A percentile compares a stretch with the other conserved stretches of the same genome.
Evolutionary conservation across 176 grass and related monocot genomes (phyloP).

Genomic region (Oryza glaberrima): DNA sequence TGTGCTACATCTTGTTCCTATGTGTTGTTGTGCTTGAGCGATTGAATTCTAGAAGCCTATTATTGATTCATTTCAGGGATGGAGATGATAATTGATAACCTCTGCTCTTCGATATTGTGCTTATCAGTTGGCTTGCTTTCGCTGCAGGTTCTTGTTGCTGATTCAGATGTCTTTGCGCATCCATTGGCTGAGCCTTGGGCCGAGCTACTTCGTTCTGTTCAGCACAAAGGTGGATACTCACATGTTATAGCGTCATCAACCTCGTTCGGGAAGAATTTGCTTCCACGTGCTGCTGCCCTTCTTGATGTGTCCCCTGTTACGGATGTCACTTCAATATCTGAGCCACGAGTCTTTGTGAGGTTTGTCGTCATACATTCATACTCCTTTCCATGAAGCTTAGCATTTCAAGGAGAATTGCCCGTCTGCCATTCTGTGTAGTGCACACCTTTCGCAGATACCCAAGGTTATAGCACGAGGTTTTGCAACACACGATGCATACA

Average conservation of each 20-base stretch:
- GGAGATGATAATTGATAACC: not conserved
- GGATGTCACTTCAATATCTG: conserved; percentile 74
- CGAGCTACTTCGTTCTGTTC: conserved; percentile 66
- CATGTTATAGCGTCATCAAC: conserved; percentile 82
- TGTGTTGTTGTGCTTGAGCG: not conserved
- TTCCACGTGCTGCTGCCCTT: conserved; percentile 82
- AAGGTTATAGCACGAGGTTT: too few species aligned
- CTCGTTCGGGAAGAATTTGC: conserved; percentile 95
- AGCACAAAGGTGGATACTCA: conserved; percentile 72
- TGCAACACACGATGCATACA: not conserved
- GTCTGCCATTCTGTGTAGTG: not conserved
- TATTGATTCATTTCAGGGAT: not conserved
- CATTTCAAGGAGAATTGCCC: not conserved
- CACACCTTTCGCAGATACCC: too few species aligned
- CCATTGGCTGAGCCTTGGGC: conserved; percentile 89
- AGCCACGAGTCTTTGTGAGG: conserved; percentile 80
- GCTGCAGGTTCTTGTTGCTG: conserved; percentile 79
- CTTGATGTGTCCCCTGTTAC: conserved; percentile 94
- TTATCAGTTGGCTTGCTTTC: conserved; percentile 27
- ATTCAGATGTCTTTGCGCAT: conserved; percentile 62
- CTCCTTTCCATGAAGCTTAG: not conserved
- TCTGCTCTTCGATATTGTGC: not conserved
- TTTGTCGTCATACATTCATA: conserved; percentile 26
- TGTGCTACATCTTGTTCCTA: not conserved
- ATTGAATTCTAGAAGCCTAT: not conserved